Conservation (phyloP, 75 land plant genomes). For the Cunninghamia lanceolata region DNA sequence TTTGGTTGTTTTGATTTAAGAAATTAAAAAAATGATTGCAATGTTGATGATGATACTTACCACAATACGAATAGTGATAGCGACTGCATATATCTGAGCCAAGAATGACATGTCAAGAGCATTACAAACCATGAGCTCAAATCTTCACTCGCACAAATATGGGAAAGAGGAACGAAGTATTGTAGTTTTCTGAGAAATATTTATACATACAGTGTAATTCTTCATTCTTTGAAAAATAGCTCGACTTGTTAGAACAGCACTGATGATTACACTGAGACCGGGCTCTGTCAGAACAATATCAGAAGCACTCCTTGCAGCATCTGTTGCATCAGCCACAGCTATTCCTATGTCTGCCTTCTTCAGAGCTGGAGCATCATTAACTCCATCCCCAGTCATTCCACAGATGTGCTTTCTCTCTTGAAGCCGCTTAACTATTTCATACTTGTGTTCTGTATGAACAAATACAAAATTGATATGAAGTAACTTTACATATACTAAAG, state of each 20-base stretch:
- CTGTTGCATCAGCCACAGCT: constrained; percentile 93
- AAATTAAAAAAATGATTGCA: not conserved
- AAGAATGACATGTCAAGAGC: not conserved
- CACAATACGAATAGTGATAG: constrained; percentile 94
- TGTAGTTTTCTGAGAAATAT: not conserved
- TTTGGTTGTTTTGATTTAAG: not conserved
- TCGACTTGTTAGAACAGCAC: constrained; percentile 84
- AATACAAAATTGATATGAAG: constrained; percentile 4
- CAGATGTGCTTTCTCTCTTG: constrained; percentile 82
- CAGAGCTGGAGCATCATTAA: constrained; percentile 93
- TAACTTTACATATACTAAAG: not conserved
- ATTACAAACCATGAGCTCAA: not conserved
- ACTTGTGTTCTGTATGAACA: constrained; percentile 78
- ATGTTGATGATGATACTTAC: constrained; percentile 17
- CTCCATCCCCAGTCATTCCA: constrained; percentile 99
- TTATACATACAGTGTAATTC: constrained; percentile 66
- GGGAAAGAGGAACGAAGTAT: not conserved
- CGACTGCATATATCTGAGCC: constrained; percentile 76
- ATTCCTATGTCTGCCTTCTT: constrained; percentile 93
- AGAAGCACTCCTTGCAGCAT: constrained; percentile 88
- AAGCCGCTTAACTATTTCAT: constrained; percentile 78
- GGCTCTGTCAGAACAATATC: constrained; percentile 94
- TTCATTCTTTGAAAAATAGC: constrained; percentile 94
- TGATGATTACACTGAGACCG: constrained; percentile 83
- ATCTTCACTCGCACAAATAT: not conserved